These are phyloP conservation scores for Penicillium palitans DNA, from an alignment of 2,329 filamentous ascomycete genomes.

Conservation along the genomic window DNA sequence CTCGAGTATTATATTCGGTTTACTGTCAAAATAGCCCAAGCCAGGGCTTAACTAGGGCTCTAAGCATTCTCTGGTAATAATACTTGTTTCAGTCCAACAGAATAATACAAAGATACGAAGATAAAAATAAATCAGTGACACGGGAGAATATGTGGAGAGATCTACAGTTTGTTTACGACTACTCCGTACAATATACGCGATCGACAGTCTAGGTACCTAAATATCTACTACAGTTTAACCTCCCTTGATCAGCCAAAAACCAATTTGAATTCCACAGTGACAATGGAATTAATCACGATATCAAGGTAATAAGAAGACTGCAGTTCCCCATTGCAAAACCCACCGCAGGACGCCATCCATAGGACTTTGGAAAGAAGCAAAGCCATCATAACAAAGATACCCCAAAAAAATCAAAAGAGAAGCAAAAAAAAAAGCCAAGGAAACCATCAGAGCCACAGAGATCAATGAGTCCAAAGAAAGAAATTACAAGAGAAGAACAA, in stretches of 20 bases:
- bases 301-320: conserved; percentile 17
- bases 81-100: not conserved
- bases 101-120: not conserved
- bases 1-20: too few species aligned
- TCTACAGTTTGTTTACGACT: conserved; percentile 2
- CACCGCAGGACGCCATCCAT: conserved; percentile 41
- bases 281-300: conserved; percentile 9
- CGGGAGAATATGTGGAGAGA: not conserved
- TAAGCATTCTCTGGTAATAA: not conserved
- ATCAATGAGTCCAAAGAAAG: conserved; percentile 32
- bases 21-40: not conserved
- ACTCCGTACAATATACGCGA: not conserved
- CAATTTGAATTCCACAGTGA: conserved; percentile 24
- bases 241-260: conserved; percentile 8
- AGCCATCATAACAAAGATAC: conserved; percentile 19
- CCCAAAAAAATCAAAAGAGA: conserved; percentile 13
- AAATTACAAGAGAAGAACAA: conserved; percentile 29
- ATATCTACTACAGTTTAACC: not conserved
- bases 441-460: conserved; percentile 28
- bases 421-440: conserved; percentile 20
- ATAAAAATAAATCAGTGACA: not conserved
- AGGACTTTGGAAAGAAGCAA: conserved; percentile 29
- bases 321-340: conserved; percentile 36
- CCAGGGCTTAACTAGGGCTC: not conserved
- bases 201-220: not conserved